These are phyloP conservation scores for Ogataea minuta DNA, from an alignment of 805 yeast genomes.

Conservation along the genomic window DNA sequence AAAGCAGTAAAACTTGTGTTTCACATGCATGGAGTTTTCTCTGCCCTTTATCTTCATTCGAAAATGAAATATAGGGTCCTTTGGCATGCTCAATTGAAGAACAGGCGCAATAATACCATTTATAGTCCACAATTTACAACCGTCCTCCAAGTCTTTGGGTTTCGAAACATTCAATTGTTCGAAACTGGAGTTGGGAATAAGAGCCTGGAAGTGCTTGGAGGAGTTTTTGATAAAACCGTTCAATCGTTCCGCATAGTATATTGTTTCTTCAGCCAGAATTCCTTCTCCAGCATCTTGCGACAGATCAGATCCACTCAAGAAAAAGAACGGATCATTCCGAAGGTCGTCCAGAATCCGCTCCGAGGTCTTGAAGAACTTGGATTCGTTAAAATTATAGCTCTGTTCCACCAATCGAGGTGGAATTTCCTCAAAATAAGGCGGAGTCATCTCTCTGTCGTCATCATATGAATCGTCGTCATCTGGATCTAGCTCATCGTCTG, in stretches of 20 bases:
- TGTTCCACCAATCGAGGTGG: slow-evolving; percentile 20
- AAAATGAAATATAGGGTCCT: slow-evolving; percentile 28
- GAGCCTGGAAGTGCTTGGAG: slow-evolving; percentile 24
- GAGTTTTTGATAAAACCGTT: slow-evolving; percentile 19
- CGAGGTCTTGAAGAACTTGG: slow-evolving; percentile 53
- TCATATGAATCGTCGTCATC: not conserved
- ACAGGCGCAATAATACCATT: slow-evolving; percentile 29
- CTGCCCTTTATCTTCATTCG: slow-evolving; percentile 28
- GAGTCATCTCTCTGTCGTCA: slow-evolving; percentile 2
- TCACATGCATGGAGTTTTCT: slow-evolving; percentile 13
- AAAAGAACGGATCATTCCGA: slow-evolving; percentile 41
- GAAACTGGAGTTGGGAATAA: slow-evolving; percentile 36
- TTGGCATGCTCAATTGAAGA: slow-evolving; percentile 15
- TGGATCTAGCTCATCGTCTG: slow-evolving; percentile 10
- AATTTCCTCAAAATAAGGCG: slow-evolving; percentile 16
- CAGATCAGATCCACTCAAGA: slow-evolving; percentile 19
- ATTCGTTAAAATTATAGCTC: slow-evolving; percentile 24
- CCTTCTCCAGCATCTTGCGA: slow-evolving; percentile 20
- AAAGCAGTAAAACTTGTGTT: slow-evolving; percentile 29
- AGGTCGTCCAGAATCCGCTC: slow-evolving; percentile 69
- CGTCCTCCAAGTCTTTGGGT: slow-evolving; percentile 11
- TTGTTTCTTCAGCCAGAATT: slow-evolving; percentile 29
- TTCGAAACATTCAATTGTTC: slow-evolving; percentile 20
- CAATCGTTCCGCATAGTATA: slow-evolving; percentile 37
- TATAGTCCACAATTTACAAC: slow-evolving; percentile 19